Conservation (phyloP, 2,329 filamentous ascomycete genomes). For the Epichloe festucae region DNA sequence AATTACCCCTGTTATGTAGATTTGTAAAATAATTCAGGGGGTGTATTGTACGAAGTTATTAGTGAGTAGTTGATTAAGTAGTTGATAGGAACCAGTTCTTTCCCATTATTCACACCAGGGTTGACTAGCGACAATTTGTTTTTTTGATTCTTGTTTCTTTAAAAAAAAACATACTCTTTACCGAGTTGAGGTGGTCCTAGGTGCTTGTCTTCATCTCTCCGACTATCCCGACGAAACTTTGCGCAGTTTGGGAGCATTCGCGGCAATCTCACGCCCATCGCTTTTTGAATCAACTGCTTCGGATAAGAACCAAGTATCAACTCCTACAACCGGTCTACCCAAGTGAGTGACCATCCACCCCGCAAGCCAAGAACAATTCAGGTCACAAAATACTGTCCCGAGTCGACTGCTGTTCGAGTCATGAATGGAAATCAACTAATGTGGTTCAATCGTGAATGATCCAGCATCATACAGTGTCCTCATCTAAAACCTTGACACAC, state of each 20-base stretch:
- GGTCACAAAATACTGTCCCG: not conserved
- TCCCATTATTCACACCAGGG: not conserved
- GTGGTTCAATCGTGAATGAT: not conserved
- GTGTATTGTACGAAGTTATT: no score
- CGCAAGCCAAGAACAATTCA: not conserved
- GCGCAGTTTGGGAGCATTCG: not conserved
- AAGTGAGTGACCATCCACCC: not conserved
- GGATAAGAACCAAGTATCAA: not conserved
- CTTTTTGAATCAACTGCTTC: not conserved
- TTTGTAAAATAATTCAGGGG: no score
- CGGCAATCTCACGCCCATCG: no score
- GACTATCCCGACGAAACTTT: not conserved
- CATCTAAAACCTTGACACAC: slow-evolving; percentile 11
- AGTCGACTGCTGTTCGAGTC: not conserved
- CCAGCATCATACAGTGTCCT: slow-evolving; percentile 5
- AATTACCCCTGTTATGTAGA: no score
- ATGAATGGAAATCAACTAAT: not conserved
- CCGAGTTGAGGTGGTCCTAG: not conserved
- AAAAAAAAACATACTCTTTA: not conserved
- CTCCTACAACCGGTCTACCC: not conserved
- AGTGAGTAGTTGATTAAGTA: no score
- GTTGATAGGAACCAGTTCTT: no score
- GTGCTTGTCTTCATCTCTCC: not conserved
- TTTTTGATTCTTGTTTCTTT: not conserved
- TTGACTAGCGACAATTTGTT: not conserved